A percentile compares a stretch with the other conserved stretches of the same genome.
These are phyloP conservation scores for Eutrema salsugineum DNA, from an alignment of 441 rosid genomes.

Conservation along the genomic window DNA sequence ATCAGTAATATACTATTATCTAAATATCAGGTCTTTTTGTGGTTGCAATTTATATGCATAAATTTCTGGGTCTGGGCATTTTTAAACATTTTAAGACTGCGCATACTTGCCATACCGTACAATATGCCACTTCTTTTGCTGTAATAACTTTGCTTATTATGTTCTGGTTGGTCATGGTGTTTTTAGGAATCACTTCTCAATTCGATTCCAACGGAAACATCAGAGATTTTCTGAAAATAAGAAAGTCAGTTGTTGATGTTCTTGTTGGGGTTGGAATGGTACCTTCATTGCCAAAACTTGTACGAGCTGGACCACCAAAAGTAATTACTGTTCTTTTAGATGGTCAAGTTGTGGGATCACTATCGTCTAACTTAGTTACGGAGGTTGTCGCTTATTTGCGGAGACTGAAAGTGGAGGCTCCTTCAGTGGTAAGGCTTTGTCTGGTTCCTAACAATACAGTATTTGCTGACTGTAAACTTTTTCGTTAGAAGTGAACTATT, in stretches of 20 bases:
- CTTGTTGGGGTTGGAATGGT: constrained; percentile 81
- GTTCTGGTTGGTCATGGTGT: constrained; percentile 17
- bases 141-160: constrained; percentile 5
- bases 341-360: constrained; percentile 83
- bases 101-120: background rate
- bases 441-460: background rate
- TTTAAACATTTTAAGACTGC: background rate
- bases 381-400: constrained; percentile 77
- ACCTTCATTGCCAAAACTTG: constrained; percentile 79
- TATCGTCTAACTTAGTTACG: constrained; percentile 56
- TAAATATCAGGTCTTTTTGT: background rate
- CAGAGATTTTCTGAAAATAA: constrained; percentile 69
- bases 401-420: constrained; percentile 75
- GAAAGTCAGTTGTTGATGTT: constrained; percentile 62
- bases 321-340: constrained; percentile 82
- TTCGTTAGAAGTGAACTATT: background rate
- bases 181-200: constrained; percentile 82
- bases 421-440: constrained; percentile 60
- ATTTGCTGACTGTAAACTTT: background rate
- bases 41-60: background rate
- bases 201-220: constrained; percentile 75
- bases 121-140: background rate
- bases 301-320: constrained; percentile 82
- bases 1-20: background rate
- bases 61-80: background rate